phyloP scores from a whole-genome alignment of 768 basidiomycete genomes.

The Pulveroboletus frians region DNA sequence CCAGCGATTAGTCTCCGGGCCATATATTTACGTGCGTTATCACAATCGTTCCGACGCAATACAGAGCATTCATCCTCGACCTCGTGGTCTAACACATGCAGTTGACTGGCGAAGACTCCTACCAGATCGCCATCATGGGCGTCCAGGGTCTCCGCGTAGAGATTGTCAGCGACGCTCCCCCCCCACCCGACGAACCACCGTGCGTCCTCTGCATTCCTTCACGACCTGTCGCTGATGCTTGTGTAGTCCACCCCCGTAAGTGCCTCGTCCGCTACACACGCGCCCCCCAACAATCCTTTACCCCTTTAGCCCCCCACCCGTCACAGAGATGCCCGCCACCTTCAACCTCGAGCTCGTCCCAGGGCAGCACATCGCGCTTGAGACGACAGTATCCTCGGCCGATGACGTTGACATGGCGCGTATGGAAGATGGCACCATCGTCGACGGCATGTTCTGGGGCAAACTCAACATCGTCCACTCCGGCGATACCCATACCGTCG shows the following conservation, averaged over 20 bases:
- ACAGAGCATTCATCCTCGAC: constrained; percentile 8
- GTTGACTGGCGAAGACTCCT: constrained; percentile 83
- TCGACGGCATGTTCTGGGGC: constrained; percentile 85
- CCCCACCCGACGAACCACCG: constrained; percentile 81
- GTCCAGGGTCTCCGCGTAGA: constrained; percentile 80
- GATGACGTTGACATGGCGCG: constrained; percentile 87
- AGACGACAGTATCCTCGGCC: constrained; percentile 69
- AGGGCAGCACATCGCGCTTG: constrained; percentile 74
- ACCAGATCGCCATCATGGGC: constrained; percentile 81
- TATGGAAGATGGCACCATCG: constrained; percentile 84
- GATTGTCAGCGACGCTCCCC: constrained; percentile 80
- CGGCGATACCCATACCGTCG: constrained; percentile 73
- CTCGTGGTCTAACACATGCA: constrained; percentile 31
- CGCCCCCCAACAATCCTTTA: constrained; percentile 1
- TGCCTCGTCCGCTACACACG: constrained; percentile 17
- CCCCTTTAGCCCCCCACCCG: constrained; percentile 52
- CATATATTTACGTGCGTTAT: constrained; percentile 72
- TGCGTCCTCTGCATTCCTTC: constrained; percentile 29
- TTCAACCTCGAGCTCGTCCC: constrained; percentile 79
- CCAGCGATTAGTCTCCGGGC: constrained; percentile 74
- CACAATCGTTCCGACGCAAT: constrained; percentile 11
- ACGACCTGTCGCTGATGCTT: constrained; percentile 8
- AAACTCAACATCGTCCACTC: constrained; percentile 79
- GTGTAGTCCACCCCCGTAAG: constrained; percentile 47
- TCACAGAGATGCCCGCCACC: constrained; percentile 81